Percentiles rank a stretch among this genome's conserved stretches.
These are phyloP conservation scores for Candida railenensis DNA, from an alignment of 805 yeast species.

Conservation along the genomic window DNA sequence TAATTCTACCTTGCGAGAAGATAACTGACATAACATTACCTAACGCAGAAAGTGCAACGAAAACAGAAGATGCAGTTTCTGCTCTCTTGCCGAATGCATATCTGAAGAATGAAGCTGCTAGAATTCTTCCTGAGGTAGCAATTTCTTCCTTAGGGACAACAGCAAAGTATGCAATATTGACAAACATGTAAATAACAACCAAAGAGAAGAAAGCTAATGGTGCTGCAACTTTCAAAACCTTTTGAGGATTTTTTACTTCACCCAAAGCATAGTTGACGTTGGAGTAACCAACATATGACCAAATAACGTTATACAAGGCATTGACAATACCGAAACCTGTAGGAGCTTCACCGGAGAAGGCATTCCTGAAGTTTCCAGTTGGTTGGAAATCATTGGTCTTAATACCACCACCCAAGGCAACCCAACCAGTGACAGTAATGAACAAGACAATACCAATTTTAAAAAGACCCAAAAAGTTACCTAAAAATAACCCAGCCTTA, in stretches of 20 bases:
- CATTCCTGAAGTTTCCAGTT: slow-evolving; percentile 58
- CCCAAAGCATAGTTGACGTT: slow-evolving; percentile 82
- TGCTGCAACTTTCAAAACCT: slow-evolving; percentile 69
- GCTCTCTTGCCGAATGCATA: slow-evolving; percentile 70
- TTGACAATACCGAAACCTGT: slow-evolving; percentile 70
- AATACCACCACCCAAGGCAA: slow-evolving; percentile 71
- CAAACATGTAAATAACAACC: slow-evolving; percentile 68
- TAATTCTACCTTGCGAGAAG: slow-evolving; percentile 77
- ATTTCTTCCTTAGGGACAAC: slow-evolving; percentile 71
- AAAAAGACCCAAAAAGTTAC: slow-evolving; percentile 64
- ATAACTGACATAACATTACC: slow-evolving; percentile 83
- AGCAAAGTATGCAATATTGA: slow-evolving; percentile 77
- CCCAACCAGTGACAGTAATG: slow-evolving; percentile 79
- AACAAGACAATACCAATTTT: slow-evolving; percentile 70
- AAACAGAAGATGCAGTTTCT: slow-evolving; percentile 70
- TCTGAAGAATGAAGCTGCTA: slow-evolving; percentile 75
- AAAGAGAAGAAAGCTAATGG: slow-evolving; percentile 66
- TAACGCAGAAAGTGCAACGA: slow-evolving; percentile 77
- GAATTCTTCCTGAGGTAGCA: slow-evolving; percentile 59
- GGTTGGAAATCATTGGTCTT: slow-evolving; percentile 47
- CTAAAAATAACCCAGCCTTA: slow-evolving; percentile 65
- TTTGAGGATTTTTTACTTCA: slow-evolving; percentile 72
- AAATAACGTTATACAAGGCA: slow-evolving; percentile 77
- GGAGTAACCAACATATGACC: slow-evolving; percentile 83
- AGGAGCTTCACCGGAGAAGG: slow-evolving; percentile 55